Evolutionary conservation across 2,329 filamentous ascomycete genomes (phyloP), one percentile per base, ranked within the genome.

Genomic region (Sarocladium brachiariae): DNA sequence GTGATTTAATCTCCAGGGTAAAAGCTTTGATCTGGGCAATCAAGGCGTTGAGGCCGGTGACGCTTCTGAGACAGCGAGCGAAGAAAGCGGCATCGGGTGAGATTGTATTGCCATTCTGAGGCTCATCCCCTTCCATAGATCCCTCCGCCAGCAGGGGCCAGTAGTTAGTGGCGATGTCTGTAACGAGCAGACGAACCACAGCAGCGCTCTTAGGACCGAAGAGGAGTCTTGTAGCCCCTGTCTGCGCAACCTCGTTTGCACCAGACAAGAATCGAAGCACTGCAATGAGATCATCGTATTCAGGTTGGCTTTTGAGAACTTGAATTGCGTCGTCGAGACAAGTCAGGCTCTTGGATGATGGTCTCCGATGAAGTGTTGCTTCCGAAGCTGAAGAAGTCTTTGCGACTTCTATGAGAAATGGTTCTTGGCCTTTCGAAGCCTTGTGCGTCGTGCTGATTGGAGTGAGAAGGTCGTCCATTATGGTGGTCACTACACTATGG

Each of bases 31-130:
- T 69, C 50, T 85, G 81, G n/a, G 83, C 75, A 9, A 90, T 64
- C 24, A 91, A 63, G n/a, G 87, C 86, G 54, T 89, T 92, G 27
- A 96, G 65, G 0, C 90, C 91, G 2, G 84, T 76, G 14, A 93
- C 73, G 61, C 83, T 96, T 51, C 76, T 76, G 4, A 99, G 69
- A 60, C 83, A 88, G 53, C 68, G 65, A 1, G 87, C 58, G 14
- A 97, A 68, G 2, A 78, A 65, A 35, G 68, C 64, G 1, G 30
- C 31, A 16, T 49, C 46, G 5, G 46, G 37, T 16, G 46, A 49
- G 9, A 25, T 13, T 37, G 2, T 46, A 5, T 47, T 31, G 33
- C 50, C 53, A 10, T 53, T 9, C 4, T 7, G 10, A 4, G 38
- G 24, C 9, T n/a, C 21, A 27, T 23, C 39, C 13, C 39, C 23